phyloP scores from a whole-genome alignment of 768 basidiomycete species.

The Leucocoprinus birnbaumii region DNA sequence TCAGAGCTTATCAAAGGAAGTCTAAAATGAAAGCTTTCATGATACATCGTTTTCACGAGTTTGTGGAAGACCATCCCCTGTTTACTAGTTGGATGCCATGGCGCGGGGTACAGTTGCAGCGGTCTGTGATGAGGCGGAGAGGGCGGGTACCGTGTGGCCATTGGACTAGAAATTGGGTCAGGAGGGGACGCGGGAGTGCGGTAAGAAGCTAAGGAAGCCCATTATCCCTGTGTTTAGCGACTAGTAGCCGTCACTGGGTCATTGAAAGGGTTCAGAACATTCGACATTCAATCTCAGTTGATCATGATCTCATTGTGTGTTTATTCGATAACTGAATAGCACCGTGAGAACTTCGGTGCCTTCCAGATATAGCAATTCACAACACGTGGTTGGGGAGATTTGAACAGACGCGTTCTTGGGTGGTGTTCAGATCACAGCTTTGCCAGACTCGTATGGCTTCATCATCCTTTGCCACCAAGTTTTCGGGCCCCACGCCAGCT shows the following conservation, averaged over 20 bases:
- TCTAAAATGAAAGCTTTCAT: slow-evolving; percentile 20
- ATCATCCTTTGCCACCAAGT: slow-evolving; percentile 13
- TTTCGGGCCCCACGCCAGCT: slow-evolving; percentile 14
- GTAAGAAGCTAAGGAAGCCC: not conserved
- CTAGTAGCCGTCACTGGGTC: too few species aligned
- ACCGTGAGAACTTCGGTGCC: too few species aligned
- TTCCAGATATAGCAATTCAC: not conserved
- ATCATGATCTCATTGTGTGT: too few species aligned
- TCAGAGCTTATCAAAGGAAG: slow-evolving; percentile 28
- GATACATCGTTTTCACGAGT: slow-evolving; percentile 17
- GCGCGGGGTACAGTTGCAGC: not conserved
- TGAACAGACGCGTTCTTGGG: slow-evolving; percentile 7
- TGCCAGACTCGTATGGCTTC: slow-evolving; percentile 7
- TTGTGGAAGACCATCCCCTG: slow-evolving; percentile 16
- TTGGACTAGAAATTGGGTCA: not conserved
- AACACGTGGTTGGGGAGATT: slow-evolving; percentile 13
- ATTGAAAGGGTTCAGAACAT: too few species aligned
- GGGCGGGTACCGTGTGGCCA: not conserved
- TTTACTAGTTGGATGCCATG: slow-evolving; percentile 13
- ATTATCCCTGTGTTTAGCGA: not conserved
- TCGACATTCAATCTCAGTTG: too few species aligned
- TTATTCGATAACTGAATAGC: too few species aligned
- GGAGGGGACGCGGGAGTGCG: not conserved
- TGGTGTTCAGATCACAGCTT: slow-evolving; percentile 3
- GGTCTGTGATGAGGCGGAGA: not conserved